Evolutionary conservation across 1,284 basidiomycete genomes (phyloP), one percentile per base, ranked within the genome.

Genomic region (Trichosporon sp.): DNA sequence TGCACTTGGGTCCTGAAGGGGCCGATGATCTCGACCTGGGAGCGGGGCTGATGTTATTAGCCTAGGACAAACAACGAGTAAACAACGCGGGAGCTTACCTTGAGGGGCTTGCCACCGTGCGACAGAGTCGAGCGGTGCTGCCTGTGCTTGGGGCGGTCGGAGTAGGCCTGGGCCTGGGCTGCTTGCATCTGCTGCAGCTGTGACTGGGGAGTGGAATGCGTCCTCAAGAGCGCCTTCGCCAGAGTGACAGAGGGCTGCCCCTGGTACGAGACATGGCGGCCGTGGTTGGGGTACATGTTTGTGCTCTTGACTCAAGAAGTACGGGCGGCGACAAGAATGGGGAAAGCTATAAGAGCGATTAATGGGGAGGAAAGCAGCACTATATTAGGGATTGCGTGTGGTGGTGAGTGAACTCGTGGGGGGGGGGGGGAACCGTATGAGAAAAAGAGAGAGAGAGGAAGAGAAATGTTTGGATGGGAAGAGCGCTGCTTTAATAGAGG

Each of bases 1-100:
- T 61, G 56, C 21, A 65, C 46, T n/a, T 40, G 56, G 1, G 59
- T 54, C 9, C 58, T 60, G 60, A 61, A 65, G 14, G 60, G 63
- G 9, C 63, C 63, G 31, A 65, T 33, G 29, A 65, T 56, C 33
- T 61, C 49, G n/a, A 65, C 54, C 21, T 58, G 33, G 1, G 62
- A 63, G 49, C 49, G 49, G 7, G 25, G 25, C 49, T 54, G 49
- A 19, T 16, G 49, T 54, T 16, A 54, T 27, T 29, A 13, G 8
- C 6, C 40, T 21, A 7, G n/a, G n/a, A 37, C 11, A 37, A 13
- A 3, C 4, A 16, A 37, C 11, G n/a, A 16, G 34, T 4, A 16
- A 37, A 5, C 25, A n/a, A 16, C 10, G 14, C 5, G 8, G 4
- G 27, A n/a, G 25, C 49, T 54, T 27, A 54, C 49, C 25, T 54